Conservation (phyloP, 495 filamentous ascomycete genomes). For the Xylaria sp. region DNA sequence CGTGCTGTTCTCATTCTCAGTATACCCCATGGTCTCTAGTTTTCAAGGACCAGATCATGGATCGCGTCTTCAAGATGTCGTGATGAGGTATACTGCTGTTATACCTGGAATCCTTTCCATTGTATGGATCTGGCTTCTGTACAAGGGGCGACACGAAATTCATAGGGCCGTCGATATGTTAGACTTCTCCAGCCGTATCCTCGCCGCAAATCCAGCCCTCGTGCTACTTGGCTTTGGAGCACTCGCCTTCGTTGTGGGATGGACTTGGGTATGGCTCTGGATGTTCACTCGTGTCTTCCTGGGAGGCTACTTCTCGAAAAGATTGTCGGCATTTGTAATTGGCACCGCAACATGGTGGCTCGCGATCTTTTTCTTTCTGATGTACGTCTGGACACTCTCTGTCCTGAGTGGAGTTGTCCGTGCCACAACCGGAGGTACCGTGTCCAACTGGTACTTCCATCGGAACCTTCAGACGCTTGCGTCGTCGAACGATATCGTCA, state of each 20-base stretch:
- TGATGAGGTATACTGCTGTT: constrained; percentile 86
- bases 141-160: constrained; percentile 78
- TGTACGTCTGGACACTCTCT: constrained; percentile 94
- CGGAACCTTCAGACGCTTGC: constrained; percentile 80
- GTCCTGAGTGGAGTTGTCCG: constrained; percentile 87
- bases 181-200: constrained; percentile 87
- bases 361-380: constrained; percentile 84
- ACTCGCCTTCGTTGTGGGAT: constrained; percentile 76
- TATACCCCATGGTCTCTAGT: constrained; percentile 91
- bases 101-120: constrained; percentile 76
- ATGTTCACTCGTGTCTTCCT: constrained; percentile 98
- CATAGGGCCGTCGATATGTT: constrained; percentile 82
- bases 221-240: constrained; percentile 81
- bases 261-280: constrained; percentile 94
- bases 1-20: constrained; percentile 82
- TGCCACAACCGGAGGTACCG: constrained; percentile 89
- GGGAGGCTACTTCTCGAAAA: constrained; percentile 73
- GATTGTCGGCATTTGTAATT: constrained; percentile 71
- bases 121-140: constrained; percentile 82
- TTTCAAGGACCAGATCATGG: constrained; percentile 77
- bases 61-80: constrained; percentile 77
- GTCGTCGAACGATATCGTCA: constrained; percentile 77
- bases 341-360: constrained; percentile 90
- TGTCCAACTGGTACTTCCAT: constrained; percentile 99
- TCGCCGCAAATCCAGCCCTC: constrained; percentile 83